A percentile compares a stretch with the other conserved stretches of the same genome.
phyloP scores from a whole-genome alignment of 768 basidiomycete species.

The Calocera viscosa region DNA sequence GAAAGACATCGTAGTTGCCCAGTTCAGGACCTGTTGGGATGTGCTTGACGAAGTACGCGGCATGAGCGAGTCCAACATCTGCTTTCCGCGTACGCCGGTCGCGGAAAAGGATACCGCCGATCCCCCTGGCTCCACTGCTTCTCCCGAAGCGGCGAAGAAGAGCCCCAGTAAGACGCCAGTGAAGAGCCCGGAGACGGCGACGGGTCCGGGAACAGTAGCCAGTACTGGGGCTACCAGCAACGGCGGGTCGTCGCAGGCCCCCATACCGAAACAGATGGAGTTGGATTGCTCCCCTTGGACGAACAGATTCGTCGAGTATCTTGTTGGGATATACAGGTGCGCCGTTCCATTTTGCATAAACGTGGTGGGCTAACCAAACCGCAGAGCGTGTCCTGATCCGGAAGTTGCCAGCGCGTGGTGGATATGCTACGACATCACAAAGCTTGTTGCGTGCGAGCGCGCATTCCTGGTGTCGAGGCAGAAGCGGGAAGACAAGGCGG shows the following conservation, averaged over 20 bases:
- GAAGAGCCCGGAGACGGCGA: not conserved
- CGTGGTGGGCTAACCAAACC: not conserved
- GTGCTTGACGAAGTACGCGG: not conserved
- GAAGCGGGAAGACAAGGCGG: not conserved
- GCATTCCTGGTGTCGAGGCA: slow-evolving; percentile 1
- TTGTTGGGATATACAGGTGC: not conserved
- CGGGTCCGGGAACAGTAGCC: not conserved
- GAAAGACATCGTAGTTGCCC: not conserved
- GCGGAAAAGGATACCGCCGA: not conserved
- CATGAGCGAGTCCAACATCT: not conserved
- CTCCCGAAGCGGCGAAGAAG: not conserved
- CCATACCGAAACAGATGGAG: not conserved
- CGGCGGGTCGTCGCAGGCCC: not conserved
- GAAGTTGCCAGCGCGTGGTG: not conserved
- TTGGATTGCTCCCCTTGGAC: not conserved
- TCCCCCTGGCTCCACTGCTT: not conserved
- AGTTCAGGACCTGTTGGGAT: not conserved
- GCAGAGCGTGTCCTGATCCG: not conserved
- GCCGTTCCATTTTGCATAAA: not conserved
- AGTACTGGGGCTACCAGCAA: not conserved
- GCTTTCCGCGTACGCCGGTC: not conserved
- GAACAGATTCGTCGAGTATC: not conserved
- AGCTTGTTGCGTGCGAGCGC: slow-evolving; percentile 2
- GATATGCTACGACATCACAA: slow-evolving; percentile 2
- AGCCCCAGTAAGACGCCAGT: slow-evolving; percentile 2